Evolutionary conservation across 2,329 filamentous ascomycete species (phyloP), one percentile per base, ranked within the genome.

Genomic region (Emergomyces pasteurianus): DNA sequence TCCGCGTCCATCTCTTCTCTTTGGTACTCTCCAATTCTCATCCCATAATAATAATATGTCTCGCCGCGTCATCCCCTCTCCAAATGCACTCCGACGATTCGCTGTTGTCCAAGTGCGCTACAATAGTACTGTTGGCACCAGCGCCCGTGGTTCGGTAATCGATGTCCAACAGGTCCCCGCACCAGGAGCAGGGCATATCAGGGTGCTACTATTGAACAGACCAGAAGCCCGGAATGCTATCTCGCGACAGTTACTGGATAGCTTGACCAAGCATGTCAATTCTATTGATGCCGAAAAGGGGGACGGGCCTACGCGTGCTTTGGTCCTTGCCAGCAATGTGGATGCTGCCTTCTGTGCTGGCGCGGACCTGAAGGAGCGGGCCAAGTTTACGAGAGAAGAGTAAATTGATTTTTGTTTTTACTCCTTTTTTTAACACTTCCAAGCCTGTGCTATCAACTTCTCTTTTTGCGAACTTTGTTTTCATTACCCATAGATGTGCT

Each of bases 301-400:
- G 5, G 75, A 74, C 28, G 83, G 82, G 3, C 74, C 79, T 21
- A 96, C 92, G 18, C 80, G 94, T 65, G 92, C 89, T 1, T 73
- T 99, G 66, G 84, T 99, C 47, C 68, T 99, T 18, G 88, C 90
- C 12, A 95, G 89, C 70, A 89, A 90, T 47, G 82, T 90, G n/a
- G 90, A 96, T 67, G 80, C 84, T 28, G 88, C 86, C 68, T 99
- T 99, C 74, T 99, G 94, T 74, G 90, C 94, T 0, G 94, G 94
- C 43, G 94, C 94, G 3, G 94, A 99, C 72, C 76, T 99, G 69
- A 97, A 96, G 72, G 92, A 96, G 79, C 80, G 92, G 34, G 82
- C 83, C 62, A 83, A 81, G 3, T 94, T 96, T 75, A 86, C 84
- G 0, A 81, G 80, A 63, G 83, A 90, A 67, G 88, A 96, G 91